These are phyloP conservation scores for Daldinia grandis DNA, from an alignment of 495 filamentous ascomycete species.

Conservation along the genomic window DNA sequence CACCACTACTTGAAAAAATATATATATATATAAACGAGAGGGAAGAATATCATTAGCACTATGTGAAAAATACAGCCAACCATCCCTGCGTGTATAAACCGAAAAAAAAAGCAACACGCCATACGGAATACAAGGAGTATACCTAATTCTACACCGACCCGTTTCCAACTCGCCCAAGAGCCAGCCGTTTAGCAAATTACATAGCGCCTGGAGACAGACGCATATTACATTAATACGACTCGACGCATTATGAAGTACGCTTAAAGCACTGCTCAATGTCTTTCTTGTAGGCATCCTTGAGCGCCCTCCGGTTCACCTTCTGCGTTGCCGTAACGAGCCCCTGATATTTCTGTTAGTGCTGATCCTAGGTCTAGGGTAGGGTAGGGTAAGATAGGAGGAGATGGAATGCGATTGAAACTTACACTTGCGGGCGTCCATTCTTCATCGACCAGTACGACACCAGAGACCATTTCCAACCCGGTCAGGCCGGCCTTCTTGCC, in stretches of 20 bases:
- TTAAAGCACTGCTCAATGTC: slow-evolving; percentile 60
- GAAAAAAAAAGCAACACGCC: not conserved
- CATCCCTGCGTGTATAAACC: not conserved
- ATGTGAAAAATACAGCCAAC: not conserved
- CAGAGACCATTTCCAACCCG: slow-evolving; percentile 65
- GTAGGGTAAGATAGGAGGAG: not conserved
- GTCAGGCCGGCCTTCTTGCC: slow-evolving; percentile 62
- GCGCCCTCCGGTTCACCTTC: slow-evolving; percentile 66
- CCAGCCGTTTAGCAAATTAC: slow-evolving; percentile 5
- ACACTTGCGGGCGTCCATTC: slow-evolving; percentile 73
- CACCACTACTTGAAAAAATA: not conserved
- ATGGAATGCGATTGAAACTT: slow-evolving; percentile 44
- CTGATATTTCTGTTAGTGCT: slow-evolving; percentile 50
- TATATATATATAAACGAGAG: too few species aligned
- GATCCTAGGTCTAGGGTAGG: not conserved
- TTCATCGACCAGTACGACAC: slow-evolving; percentile 68
- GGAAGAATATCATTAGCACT: not conserved
- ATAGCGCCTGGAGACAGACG: not conserved
- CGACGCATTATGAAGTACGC: slow-evolving; percentile 19
- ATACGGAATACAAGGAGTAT: not conserved
- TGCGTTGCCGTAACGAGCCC: slow-evolving; percentile 68
- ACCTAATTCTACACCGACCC: not conserved
- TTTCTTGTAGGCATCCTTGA: slow-evolving; percentile 63
- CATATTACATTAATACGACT: not conserved
- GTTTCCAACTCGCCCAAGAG: not conserved